phyloP scores from a whole-genome alignment of 495 filamentous ascomycete species.

The Talaromyces wortmannii region DNA sequence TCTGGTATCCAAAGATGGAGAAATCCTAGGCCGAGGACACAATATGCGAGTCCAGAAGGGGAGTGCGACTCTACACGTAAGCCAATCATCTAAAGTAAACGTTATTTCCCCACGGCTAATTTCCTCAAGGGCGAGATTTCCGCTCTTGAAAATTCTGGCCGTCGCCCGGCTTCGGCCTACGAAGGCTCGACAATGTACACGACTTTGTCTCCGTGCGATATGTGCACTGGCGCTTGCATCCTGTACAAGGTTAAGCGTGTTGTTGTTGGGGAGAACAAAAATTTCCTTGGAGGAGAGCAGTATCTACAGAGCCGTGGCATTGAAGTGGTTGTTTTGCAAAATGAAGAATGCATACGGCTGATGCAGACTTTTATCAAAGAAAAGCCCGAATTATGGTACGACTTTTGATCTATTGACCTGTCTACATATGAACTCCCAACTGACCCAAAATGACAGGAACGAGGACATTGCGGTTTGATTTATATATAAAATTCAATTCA shows the following conservation, averaged over 20 bases:
- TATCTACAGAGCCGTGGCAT: constrained; percentile 65
- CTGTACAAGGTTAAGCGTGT: constrained; percentile 73
- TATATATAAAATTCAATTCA: not conserved
- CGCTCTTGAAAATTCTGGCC: constrained; percentile 70
- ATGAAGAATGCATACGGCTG: constrained; percentile 59
- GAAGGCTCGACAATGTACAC: constrained; percentile 78
- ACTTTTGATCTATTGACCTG: constrained; percentile 1
- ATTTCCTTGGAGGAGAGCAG: constrained; percentile 70
- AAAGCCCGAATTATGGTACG: constrained; percentile 68
- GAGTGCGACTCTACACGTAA: constrained; percentile 69
- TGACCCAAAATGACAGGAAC: constrained; percentile 43
- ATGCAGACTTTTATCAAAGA: constrained; percentile 74
- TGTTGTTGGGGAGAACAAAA: constrained; percentile 80
- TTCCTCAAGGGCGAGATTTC: constrained; percentile 66
- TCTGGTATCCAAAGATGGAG: constrained; percentile 62
- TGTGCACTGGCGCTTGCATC: constrained; percentile 81
- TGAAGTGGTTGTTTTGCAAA: constrained; percentile 68
- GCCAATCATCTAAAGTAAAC: constrained; percentile 9
- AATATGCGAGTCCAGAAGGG: constrained; percentile 77
- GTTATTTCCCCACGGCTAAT: not conserved
- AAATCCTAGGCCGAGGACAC: constrained; percentile 71
- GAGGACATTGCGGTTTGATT: constrained; percentile 66
- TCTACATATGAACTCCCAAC: not conserved
- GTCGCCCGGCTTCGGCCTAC: constrained; percentile 65
- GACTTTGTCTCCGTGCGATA: constrained; percentile 80